Evolutionary conservation across 2,329 filamentous ascomycete genomes (phyloP).

Genomic region (Pochonia chlamydosporia): DNA sequence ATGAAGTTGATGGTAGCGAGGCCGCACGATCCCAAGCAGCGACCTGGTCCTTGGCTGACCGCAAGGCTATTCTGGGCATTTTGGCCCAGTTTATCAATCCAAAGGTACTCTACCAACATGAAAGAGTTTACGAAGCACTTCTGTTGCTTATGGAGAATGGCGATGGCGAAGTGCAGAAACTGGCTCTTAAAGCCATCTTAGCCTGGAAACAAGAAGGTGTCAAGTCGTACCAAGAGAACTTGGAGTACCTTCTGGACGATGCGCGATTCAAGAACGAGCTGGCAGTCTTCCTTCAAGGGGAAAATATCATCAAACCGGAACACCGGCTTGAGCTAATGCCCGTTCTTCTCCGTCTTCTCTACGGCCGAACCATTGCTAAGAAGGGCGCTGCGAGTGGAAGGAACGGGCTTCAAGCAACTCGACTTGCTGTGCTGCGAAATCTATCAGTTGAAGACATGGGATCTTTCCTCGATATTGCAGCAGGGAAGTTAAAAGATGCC

Average conservation of each 20-base stretch:
- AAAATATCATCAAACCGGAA: slow-evolving; percentile 64
- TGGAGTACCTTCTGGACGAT: slow-evolving; percentile 85
- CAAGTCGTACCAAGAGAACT: slow-evolving; percentile 73
- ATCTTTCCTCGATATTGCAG: slow-evolving; percentile 77
- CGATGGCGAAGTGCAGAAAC: slow-evolving; percentile 82
- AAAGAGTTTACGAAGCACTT: slow-evolving; percentile 70
- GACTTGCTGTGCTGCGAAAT: slow-evolving; percentile 74
- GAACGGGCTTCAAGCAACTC: slow-evolving; percentile 73
- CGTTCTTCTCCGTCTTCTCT: slow-evolving; percentile 78
- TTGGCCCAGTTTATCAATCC: slow-evolving; percentile 86
- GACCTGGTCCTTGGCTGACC: slow-evolving; percentile 70
- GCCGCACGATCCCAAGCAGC: slow-evolving; percentile 24
- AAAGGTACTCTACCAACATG: slow-evolving; percentile 70
- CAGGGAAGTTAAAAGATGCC: slow-evolving; percentile 62
- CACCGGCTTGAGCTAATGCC: slow-evolving; percentile 76
- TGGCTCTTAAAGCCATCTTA: slow-evolving; percentile 75
- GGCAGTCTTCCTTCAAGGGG: slow-evolving; percentile 76
- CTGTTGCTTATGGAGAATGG: slow-evolving; percentile 77
- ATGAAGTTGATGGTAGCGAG: slow-evolving; percentile 31
- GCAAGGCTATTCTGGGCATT: slow-evolving; percentile 74
- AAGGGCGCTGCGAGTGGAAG: slow-evolving; percentile 71
- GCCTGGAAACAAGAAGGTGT: slow-evolving; percentile 82
- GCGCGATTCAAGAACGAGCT: slow-evolving; percentile 89
- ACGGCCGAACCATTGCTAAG: slow-evolving; percentile 81
- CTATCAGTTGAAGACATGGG: slow-evolving; percentile 69